Conservation (phyloP, 495 filamentous ascomycete genomes). For the Rhizodiscina lignyota region DNA sequence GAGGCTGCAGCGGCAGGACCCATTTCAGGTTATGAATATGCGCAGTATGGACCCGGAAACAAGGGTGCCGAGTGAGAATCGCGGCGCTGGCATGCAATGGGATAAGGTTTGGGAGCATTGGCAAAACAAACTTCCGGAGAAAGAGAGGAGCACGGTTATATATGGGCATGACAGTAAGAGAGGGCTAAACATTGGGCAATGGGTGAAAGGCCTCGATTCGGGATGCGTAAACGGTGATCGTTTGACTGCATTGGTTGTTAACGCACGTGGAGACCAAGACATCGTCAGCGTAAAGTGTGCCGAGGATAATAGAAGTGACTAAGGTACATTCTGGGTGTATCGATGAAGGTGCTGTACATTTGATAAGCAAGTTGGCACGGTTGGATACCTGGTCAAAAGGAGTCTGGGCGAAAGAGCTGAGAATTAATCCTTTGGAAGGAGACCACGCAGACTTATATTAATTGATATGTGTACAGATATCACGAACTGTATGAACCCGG, state of each 20-base stretch:
- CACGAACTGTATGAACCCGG: too few species aligned
- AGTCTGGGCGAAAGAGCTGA: too few species aligned
- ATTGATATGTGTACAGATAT: too few species aligned
- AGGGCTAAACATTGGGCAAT: constrained; percentile 48
- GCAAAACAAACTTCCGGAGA: constrained; percentile 14
- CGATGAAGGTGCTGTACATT: too few species aligned
- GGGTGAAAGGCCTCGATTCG: constrained; percentile 72
- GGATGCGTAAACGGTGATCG: constrained; percentile 60
- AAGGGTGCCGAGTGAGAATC: constrained; percentile 39
- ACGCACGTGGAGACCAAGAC: constrained; percentile 18
- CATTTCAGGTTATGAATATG: constrained; percentile 81
- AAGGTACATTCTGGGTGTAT: too few species aligned
- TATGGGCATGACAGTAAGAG: constrained; percentile 76
- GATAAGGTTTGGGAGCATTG: constrained; percentile 41
- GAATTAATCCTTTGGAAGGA: too few species aligned
- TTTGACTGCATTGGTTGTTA: constrained; percentile 63
- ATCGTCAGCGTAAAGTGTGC: constrained; percentile 14
- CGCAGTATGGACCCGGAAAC: constrained; percentile 51
- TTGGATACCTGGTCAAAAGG: too few species aligned
- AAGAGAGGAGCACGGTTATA: constrained; percentile 37
- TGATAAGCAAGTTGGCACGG: too few species aligned
- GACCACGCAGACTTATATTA: too few species aligned
- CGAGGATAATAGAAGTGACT: too few species aligned
- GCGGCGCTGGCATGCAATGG: constrained; percentile 49
- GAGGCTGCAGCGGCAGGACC: constrained; percentile 55